Evolutionary conservation across 805 yeast species (phyloP), one percentile per base, ranked within the genome.

Genomic region (Ogataea thermomethanolica): DNA sequence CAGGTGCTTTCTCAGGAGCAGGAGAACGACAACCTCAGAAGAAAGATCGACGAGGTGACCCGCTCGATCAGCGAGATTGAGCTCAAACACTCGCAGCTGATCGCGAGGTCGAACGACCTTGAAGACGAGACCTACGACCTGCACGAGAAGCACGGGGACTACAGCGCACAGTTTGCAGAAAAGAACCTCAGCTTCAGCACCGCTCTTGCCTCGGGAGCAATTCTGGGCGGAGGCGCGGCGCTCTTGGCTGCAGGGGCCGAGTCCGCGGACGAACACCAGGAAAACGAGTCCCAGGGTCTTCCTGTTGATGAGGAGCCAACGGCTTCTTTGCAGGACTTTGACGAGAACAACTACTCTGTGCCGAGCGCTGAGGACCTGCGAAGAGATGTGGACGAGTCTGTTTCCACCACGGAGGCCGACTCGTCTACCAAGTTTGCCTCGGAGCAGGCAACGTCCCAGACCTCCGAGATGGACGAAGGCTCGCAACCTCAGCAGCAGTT

Each of bases 1-100:
- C 96, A 89, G 58, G 70, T 82, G 35, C 81, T 77, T 29, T 78
- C 84, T 4, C 65, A 60, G 47, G 72, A 84, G 48, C 67, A 68
- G 20, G 69, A 70, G 53, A 64, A 68, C 37, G 64, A 69, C 36
- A 73, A 70, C 29, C 45, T 64, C 27, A 51, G 39, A 34, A 10
- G 40, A 1, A 54, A 55, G 30, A 52, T 65, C 20, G 51, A 49
- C 8, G 49, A 44, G 7, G 37, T 62, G 7, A 33, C 39, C n/a
- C 42, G 48, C 15, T 48, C 61, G 1, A 59, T 63, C 29, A 42
- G 41, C 13, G 62, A 54, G 7, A 48, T 61, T 29, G 56, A 57
- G 12, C 34, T 46, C 7, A 56, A 53, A 37, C 65, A 55, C 33
- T 37, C 58, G 2, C 29, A 32, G 8, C 38, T 62, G 29, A 26